These are phyloP conservation scores for Yarrowia keelungensis DNA, from an alignment of 805 yeast genomes.

Conservation along the genomic window DNA sequence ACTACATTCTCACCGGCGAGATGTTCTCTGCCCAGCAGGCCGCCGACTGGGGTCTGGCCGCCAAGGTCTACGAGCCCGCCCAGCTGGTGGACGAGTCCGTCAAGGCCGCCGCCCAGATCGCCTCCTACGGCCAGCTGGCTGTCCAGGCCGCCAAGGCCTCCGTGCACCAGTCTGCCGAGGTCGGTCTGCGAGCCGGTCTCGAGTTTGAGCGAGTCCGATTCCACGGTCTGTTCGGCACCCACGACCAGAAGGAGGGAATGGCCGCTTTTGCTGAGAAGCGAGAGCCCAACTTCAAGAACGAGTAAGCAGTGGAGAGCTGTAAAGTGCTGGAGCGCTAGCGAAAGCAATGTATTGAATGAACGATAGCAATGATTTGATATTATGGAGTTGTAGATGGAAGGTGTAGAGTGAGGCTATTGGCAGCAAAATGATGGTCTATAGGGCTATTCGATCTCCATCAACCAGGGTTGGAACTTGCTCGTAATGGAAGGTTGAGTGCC, in stretches of 20 bases:
- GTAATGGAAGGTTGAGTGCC: too few species aligned
- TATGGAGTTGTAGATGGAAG: too few species aligned
- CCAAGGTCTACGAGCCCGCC: constrained; percentile 53
- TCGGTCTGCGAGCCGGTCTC: constrained; percentile 53
- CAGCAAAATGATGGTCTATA: too few species aligned
- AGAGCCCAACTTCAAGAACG: constrained; percentile 50
- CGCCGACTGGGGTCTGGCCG: constrained; percentile 57
- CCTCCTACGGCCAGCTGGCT: constrained; percentile 55
- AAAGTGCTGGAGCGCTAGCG: too few species aligned
- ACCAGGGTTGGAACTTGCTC: too few species aligned
- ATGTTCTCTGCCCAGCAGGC: constrained; percentile 57
- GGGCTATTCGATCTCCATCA: too few species aligned
- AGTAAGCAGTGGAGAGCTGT: constrained; percentile 41
- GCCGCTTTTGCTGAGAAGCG: constrained; percentile 58
- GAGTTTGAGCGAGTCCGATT: constrained; percentile 55
- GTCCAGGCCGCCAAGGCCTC: constrained; percentile 57
- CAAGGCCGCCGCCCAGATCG: constrained; percentile 55
- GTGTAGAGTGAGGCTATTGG: too few species aligned
- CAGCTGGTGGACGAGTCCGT: constrained; percentile 55
- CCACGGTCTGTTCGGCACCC: constrained; percentile 56
- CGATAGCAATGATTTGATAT: too few species aligned
- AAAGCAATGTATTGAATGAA: too few species aligned
- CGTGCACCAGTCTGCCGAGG: constrained; percentile 53
- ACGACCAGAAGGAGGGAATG: constrained; percentile 61
- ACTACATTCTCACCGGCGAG: constrained; percentile 56